A percentile compares a stretch with the other conserved stretches of the same genome.
phyloP scores from a whole-genome alignment of 2,329 filamentous ascomycete genomes.

The Claviceps citrina region DNA sequence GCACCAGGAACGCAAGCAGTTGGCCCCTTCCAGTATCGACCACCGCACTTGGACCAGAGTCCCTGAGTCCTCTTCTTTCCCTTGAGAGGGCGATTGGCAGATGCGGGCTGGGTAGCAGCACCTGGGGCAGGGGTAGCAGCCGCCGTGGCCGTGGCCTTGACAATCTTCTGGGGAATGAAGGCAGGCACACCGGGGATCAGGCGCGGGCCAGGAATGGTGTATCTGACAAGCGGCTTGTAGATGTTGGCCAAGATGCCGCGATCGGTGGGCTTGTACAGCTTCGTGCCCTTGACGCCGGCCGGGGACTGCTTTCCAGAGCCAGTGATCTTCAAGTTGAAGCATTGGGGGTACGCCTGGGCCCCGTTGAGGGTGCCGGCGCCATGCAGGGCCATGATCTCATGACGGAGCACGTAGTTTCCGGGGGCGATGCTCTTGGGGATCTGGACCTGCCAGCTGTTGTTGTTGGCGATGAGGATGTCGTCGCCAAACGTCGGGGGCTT shows the following conservation, averaged over 20 bases:
- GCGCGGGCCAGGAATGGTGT: constrained; percentile 19
- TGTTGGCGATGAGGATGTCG: constrained; percentile 32
- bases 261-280: constrained; percentile 21
- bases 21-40: neutral
- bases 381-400: constrained; percentile 41
- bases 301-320: constrained; percentile 23
- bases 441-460: constrained; percentile 34
- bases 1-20: constrained; percentile 1
- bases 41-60: neutral
- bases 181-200: constrained; percentile 13
- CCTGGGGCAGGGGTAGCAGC: neutral
- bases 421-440: constrained; percentile 31
- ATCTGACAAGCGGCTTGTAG: constrained; percentile 15
- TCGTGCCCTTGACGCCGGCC: constrained; percentile 19
- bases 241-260: constrained; percentile 22
- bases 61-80: neutral
- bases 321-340: constrained; percentile 32
- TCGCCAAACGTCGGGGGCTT: constrained; percentile 24
- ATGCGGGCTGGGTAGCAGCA: neutral
- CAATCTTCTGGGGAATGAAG: constrained; percentile 14
- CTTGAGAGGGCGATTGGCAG: neutral
- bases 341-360: constrained; percentile 39
- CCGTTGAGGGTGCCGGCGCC: constrained; percentile 24
- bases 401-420: constrained; percentile 39
- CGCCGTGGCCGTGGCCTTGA: constrained; percentile 11